Conservation (phyloP, 1,284 basidiomycete genomes). For the Sporisorium sorghi region DNA sequence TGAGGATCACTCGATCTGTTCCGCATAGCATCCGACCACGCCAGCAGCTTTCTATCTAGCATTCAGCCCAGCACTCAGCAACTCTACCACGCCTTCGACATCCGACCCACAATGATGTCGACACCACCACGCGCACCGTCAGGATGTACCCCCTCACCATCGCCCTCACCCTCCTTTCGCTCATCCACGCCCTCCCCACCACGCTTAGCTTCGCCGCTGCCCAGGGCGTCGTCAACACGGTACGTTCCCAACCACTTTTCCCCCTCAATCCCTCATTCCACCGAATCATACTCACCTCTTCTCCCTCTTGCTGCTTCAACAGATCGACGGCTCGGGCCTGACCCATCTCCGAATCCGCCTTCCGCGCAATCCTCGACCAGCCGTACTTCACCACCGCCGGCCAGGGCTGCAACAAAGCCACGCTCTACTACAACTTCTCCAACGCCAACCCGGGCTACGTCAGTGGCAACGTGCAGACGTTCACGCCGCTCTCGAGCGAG, state of each 20-base stretch:
- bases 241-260: slow-evolving; percentile 12
- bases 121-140: background rate
- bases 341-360: slow-evolving; percentile 13
- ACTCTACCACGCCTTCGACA: background rate
- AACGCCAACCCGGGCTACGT: slow-evolving; percentile 30
- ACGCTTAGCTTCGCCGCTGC: slow-evolving; percentile 13
- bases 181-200: slow-evolving; percentile 3
- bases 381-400: slow-evolving; percentile 27
- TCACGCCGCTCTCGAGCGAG: slow-evolving; percentile 3
- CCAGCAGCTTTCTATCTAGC: too few relatives aligned
- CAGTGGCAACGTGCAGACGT: slow-evolving; percentile 19
- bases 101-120: background rate
- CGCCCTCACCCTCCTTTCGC: slow-evolving; percentile 1
- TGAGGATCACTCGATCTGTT: too few relatives aligned
- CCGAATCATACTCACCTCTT: background rate
- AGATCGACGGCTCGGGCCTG: slow-evolving; percentile 30
- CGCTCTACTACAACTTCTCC: slow-evolving; percentile 28
- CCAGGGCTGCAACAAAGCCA: slow-evolving; percentile 16
- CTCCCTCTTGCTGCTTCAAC: background rate
- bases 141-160: background rate
- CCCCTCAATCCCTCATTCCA: background rate
- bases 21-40: too few relatives aligned
- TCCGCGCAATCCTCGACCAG: slow-evolving; percentile 19
- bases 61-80: too few relatives aligned
- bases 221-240: slow-evolving; percentile 20